phyloP scores from a whole-genome alignment of 2,329 filamentous ascomycete genomes.

The Peltaster fructicola region DNA sequence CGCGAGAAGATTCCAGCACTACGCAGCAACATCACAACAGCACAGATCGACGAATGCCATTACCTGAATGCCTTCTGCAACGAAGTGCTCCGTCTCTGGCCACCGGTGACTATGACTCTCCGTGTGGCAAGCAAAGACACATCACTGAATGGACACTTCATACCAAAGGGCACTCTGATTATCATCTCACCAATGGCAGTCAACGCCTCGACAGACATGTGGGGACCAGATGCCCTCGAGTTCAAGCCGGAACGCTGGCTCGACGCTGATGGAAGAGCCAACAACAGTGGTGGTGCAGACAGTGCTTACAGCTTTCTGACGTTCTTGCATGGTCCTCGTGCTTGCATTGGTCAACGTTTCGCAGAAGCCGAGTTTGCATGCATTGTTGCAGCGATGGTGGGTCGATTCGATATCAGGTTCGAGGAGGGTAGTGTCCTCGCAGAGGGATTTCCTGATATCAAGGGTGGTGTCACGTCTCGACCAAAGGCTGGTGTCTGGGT shows the following conservation, averaged over 20 bases:
- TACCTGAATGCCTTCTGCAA: slow-evolving; percentile 67
- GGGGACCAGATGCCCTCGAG: slow-evolving; percentile 55
- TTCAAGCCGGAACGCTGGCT: slow-evolving; percentile 74
- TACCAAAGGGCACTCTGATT: slow-evolving; percentile 55
- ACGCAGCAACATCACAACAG: slow-evolving; percentile 28
- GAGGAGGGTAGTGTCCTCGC: slow-evolving; percentile 32
- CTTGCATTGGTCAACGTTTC: slow-evolving; percentile 70
- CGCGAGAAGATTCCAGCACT: slow-evolving; percentile 28
- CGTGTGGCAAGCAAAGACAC: slow-evolving; percentile 49
- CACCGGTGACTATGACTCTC: slow-evolving; percentile 53
- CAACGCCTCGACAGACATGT: slow-evolving; percentile 51
- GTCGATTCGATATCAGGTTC: slow-evolving; percentile 51
- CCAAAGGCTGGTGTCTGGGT: slow-evolving; percentile 58
- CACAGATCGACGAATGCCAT: slow-evolving; percentile 53
- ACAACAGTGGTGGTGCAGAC: slow-evolving; percentile 51
- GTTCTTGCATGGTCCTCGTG: slow-evolving; percentile 71
- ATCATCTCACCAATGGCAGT: slow-evolving; percentile 47
- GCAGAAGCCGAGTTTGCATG: slow-evolving; percentile 74
- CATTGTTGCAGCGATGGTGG: slow-evolving; percentile 59
- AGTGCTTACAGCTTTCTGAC: slow-evolving; percentile 66
- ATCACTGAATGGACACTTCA: slow-evolving; percentile 42
- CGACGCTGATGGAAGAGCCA: slow-evolving; percentile 30
- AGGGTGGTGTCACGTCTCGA: slow-evolving; percentile 51
- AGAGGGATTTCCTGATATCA: slow-evolving; percentile 43
- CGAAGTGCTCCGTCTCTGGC: slow-evolving; percentile 56